Evolutionary conservation across 345 rosid genomes (phyloP), one percentile per base, ranked within the genome.

Genomic region (Citrus reticulata): DNA sequence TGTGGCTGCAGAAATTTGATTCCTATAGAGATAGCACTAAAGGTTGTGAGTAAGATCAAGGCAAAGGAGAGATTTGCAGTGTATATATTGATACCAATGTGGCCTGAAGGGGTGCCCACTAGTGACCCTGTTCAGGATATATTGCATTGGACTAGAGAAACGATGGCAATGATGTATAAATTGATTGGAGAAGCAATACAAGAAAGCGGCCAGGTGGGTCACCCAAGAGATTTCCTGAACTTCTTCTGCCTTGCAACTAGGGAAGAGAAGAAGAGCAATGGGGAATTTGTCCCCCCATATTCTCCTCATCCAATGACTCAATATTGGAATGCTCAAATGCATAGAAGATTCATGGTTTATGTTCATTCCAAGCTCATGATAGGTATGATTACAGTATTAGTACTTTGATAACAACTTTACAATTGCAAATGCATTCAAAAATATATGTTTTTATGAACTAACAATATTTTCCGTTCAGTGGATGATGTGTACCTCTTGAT

Each of bases 321-420:
- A 27, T 92, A 95, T 8, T 95, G 96, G 98, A 85, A 90, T 74
- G 93, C 96, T 4, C 98, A 92, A 75, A 89, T 79, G 83, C 87
- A 90, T 40, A 83, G 97, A 73, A 92, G 99, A 76, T 93, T 93
- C 87, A 93, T 92, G 99, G 85, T 95, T 35, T 93, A 95, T 76
- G 98, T 93, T 66, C 99, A 95, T 80, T 93, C 96, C 86, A 95
- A 93, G 89, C 85, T 93, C 85, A 93, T 95, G 96, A 93, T 95
- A 88, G 98, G 99, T 90, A 80, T 70, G 72, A 74, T 0, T 27
- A 24, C 42, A 59, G 24, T n/a, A 59, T 57, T 57, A 20, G 9
- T 63, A 63, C 32, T 63, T 29, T 64, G 68, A 63, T 13, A 2
- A 61, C 32, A 64, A 64, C 24, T 46, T 69, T 14, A 29, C 6